Conservation (phyloP, 2,329 filamentous ascomycete genomes). For the Pseudopyricularia cyperi region DNA sequence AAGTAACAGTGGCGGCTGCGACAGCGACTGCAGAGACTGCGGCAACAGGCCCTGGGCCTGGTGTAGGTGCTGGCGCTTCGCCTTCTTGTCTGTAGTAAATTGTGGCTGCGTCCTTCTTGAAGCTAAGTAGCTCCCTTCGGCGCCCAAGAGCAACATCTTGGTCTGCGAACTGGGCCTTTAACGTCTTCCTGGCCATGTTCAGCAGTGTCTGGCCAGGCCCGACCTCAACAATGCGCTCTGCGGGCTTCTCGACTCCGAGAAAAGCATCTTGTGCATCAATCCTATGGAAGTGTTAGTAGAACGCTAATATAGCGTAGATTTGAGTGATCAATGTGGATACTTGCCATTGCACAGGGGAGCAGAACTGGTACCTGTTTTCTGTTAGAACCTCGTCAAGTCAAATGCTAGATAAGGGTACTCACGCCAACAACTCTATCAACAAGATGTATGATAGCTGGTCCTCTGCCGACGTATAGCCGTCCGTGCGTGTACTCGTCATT, state of each 20-base stretch:
- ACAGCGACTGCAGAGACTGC: background rate
- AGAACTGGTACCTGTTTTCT: background rate
- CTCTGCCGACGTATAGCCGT: too few relatives aligned
- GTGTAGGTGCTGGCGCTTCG: slow-evolving; percentile 63
- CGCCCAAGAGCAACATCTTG: slow-evolving; percentile 11
- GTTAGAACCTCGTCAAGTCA: too few relatives aligned
- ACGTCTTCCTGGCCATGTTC: slow-evolving; percentile 22
- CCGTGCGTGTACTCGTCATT: too few relatives aligned
- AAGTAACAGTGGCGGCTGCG: background rate
- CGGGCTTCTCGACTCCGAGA: slow-evolving; percentile 9
- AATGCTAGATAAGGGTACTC: too few relatives aligned
- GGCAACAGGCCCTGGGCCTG: slow-evolving; percentile 41
- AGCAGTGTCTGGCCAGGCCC: slow-evolving; percentile 21
- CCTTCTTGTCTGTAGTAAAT: slow-evolving; percentile 19
- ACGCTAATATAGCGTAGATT: too few relatives aligned
- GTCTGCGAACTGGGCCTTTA: slow-evolving; percentile 10
- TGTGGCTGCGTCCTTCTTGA: slow-evolving; percentile 9
- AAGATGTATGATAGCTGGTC: too few relatives aligned
- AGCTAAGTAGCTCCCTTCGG: slow-evolving; percentile 12
- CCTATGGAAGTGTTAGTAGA: slow-evolving; percentile 8
- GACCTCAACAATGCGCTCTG: slow-evolving; percentile 22
- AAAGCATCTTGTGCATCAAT: slow-evolving; percentile 24
- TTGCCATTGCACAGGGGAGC: background rate
- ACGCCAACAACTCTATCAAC: too few relatives aligned
- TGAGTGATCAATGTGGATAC: too few relatives aligned